phyloP scores from a whole-genome alignment of 306 rosid species.

The Morella rubra region DNA sequence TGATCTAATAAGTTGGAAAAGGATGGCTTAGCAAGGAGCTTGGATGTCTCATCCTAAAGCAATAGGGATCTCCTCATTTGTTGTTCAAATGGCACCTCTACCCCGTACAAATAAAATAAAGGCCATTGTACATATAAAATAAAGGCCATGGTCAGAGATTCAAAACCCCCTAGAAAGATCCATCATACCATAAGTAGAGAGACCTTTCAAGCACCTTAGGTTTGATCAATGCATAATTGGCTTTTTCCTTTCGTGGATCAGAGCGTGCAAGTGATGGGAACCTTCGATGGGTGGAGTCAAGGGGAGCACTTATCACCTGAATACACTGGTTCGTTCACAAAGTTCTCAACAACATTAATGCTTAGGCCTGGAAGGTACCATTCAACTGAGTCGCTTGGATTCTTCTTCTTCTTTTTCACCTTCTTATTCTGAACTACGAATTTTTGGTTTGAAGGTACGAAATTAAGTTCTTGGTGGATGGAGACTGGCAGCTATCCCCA shows the following conservation, averaged over 20 bases:
- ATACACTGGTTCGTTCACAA: constrained; percentile 67
- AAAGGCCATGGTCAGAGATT: not conserved
- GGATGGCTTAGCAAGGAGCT: not conserved
- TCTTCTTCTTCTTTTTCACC: constrained; percentile 9
- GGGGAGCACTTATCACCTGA: constrained; percentile 90
- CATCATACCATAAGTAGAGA: too few relatives aligned
- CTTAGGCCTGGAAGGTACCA: constrained; percentile 85
- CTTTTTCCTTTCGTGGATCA: constrained; percentile 27
- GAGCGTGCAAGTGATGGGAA: constrained; percentile 96
- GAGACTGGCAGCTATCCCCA: constrained; percentile 82
- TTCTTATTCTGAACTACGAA: constrained; percentile 5
- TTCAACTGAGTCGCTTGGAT: constrained; percentile 2
- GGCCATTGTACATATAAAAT: not conserved
- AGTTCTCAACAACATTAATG: constrained; percentile 74
- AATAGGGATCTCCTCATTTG: not conserved
- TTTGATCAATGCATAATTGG: not conserved
- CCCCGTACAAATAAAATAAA: not conserved
- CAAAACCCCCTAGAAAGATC: not conserved
- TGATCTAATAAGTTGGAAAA: not conserved
- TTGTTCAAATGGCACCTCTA: not conserved
- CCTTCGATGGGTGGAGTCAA: constrained; percentile 95
- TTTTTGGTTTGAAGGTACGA: constrained; percentile 61
- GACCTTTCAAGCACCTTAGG: too few relatives aligned
- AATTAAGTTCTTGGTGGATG: constrained; percentile 91
- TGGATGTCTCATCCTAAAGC: not conserved